Conservation (phyloP, 1,139 yeast genomes). For the Yamadazyma pseudoaaseri region DNA sequence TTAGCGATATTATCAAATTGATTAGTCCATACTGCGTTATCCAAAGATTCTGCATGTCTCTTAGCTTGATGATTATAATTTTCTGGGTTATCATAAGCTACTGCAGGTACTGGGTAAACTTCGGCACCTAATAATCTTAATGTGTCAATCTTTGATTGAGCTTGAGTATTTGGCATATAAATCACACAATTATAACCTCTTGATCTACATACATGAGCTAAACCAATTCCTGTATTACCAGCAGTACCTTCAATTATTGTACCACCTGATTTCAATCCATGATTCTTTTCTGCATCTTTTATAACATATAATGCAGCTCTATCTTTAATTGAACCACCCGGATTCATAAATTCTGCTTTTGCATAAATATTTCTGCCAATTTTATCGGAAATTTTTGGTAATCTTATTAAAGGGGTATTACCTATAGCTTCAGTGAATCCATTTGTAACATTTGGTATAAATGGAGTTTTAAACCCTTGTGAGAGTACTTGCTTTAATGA, state of each 20-base stretch:
- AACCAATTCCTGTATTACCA: conserved; percentile 83
- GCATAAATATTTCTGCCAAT: conserved; percentile 79
- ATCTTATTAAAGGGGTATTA: conserved; percentile 75
- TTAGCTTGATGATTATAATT: conserved; percentile 85
- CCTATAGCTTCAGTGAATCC: conserved; percentile 83
- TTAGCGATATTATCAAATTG: conserved; percentile 87
- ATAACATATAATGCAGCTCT: conserved; percentile 81
- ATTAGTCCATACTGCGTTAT: conserved; percentile 88
- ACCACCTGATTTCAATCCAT: conserved; percentile 67
- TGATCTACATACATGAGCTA: conserved; percentile 84
- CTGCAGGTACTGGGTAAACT: conserved; percentile 89
- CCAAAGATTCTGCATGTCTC: conserved; percentile 72
- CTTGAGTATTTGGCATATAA: conserved; percentile 88
- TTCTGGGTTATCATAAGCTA: conserved; percentile 73
- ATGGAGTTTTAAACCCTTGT: conserved; percentile 31
- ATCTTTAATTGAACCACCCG: conserved; percentile 93
- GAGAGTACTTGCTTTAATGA: conserved; percentile 11
- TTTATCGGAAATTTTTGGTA: conserved; percentile 59
- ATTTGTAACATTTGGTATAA: conserved; percentile 59
- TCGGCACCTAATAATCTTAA: conserved; percentile 77
- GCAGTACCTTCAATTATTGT: conserved; percentile 52
- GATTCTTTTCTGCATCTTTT: conserved; percentile 75
- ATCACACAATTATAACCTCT: conserved; percentile 82
- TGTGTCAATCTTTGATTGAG: conserved; percentile 73
- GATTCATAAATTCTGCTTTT: conserved; percentile 90